phyloP scores from a whole-genome alignment of 805 yeast species.

The Komagataella mondaviorum region DNA sequence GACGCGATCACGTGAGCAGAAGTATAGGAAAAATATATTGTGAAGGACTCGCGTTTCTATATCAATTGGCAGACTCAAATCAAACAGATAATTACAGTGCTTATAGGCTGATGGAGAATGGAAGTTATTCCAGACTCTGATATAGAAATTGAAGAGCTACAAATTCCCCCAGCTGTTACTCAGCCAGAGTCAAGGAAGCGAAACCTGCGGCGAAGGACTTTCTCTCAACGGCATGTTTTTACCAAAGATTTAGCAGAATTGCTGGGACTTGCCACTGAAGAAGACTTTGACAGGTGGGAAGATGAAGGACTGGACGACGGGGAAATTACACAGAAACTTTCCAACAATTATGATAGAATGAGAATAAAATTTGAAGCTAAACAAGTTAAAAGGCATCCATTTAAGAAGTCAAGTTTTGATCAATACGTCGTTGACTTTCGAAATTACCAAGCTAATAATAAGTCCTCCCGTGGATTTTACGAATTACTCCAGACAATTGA shows the following conservation, averaged over 20 bases:
- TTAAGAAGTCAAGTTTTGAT: constrained; percentile 15
- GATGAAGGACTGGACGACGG: constrained; percentile 11
- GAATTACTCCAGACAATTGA: constrained; percentile 6
- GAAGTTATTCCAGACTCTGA: constrained; percentile 5
- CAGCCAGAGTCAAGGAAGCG: background rate
- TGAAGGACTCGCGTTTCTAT: background rate
- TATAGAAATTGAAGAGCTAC: constrained; percentile 1
- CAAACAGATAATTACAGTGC: background rate
- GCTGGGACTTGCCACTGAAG: constrained; percentile 12
- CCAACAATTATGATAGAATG: constrained; percentile 13
- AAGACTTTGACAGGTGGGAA: constrained; percentile 12
- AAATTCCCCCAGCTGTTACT: background rate
- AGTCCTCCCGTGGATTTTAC: constrained; percentile 12
- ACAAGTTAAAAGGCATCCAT: constrained; percentile 13
- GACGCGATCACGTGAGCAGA: constrained; percentile 2
- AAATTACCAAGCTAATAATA: constrained; percentile 8
- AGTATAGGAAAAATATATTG: background rate
- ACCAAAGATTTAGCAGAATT: constrained; percentile 20
- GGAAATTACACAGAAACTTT: constrained; percentile 14
- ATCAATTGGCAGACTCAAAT: background rate
- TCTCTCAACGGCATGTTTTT: constrained; percentile 19
- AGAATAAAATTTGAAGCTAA: constrained; percentile 12
- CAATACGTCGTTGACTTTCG: constrained; percentile 16
- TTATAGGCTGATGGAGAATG: background rate
- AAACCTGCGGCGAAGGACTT: constrained; percentile 5